Evolutionary conservation across 495 filamentous ascomycete species (phyloP).

Genomic region (Penicillium cosmopolitanum): DNA sequence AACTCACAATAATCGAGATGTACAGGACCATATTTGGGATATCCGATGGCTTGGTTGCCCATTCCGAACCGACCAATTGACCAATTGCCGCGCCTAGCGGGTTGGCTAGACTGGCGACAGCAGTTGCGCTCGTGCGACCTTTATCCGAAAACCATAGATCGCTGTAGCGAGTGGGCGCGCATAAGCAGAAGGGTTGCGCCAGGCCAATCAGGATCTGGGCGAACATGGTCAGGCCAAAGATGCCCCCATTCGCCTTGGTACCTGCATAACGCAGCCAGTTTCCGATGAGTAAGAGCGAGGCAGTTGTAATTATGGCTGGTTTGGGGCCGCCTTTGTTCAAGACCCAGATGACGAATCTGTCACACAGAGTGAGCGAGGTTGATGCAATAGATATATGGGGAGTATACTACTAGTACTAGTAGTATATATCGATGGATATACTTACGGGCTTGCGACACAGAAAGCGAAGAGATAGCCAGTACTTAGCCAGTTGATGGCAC

Average conservation of each 20-base stretch:
- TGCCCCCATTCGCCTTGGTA: slow-evolving; percentile 60
- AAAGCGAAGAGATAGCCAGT: slow-evolving; percentile 88
- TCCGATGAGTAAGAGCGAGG: slow-evolving; percentile 73
- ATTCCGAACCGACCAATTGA: slow-evolving; percentile 80
- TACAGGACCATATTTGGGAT: slow-evolving; percentile 85
- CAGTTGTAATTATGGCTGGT: slow-evolving; percentile 71
- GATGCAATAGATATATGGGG: too few species aligned
- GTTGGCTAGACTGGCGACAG: slow-evolving; percentile 81
- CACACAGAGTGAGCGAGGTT: too few species aligned
- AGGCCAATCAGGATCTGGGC: slow-evolving; percentile 93
- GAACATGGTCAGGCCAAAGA: slow-evolving; percentile 83
- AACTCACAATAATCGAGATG: slow-evolving; percentile 77
- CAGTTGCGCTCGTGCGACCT: slow-evolving; percentile 86
- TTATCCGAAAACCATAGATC: slow-evolving; percentile 91
- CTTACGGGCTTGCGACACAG: slow-evolving; percentile 68
- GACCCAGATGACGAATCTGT: slow-evolving; percentile 69
- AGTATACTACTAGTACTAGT: background rate
- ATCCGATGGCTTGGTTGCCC: slow-evolving; percentile 62
- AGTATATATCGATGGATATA: slow-evolving; percentile 16
- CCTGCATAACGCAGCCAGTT: slow-evolving; percentile 95
- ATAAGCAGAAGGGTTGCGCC: slow-evolving; percentile 89
- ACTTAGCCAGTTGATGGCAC: slow-evolving; percentile 88
- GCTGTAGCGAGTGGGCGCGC: slow-evolving; percentile 87
- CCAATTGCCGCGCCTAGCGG: slow-evolving; percentile 87
- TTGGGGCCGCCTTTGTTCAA: slow-evolving; percentile 82